Conservation (phyloP, 495 filamentous ascomycete genomes). For the Talaromyces adpressus region DNA sequence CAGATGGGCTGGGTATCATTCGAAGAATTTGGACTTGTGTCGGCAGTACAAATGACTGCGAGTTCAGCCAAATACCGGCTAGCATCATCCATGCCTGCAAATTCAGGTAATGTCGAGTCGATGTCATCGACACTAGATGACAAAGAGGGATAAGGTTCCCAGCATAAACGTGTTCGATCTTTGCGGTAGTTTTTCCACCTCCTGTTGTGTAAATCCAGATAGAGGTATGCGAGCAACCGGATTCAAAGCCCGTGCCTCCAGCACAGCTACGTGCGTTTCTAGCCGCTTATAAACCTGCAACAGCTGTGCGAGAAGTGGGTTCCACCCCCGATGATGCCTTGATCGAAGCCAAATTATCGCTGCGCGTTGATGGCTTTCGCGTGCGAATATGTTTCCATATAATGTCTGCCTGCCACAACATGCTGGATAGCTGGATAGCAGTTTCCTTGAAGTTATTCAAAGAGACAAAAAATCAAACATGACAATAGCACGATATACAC, state of each 20-base stretch:
- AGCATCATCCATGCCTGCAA: neutral
- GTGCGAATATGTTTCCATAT: neutral
- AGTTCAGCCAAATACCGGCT: neutral
- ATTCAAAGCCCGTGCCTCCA: neutral
- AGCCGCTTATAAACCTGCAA: neutral
- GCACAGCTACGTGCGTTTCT: slow-evolving; percentile 1
- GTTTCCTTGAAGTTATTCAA: slow-evolving; percentile 4
- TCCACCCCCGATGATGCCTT: neutral
- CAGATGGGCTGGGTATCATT: neutral
- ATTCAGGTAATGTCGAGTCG: neutral
- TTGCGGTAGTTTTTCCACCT: neutral
- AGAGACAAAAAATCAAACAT: slow-evolving; percentile 2
- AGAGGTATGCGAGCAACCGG: neutral
- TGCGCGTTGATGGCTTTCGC: neutral
- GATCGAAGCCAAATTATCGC: slow-evolving; percentile 1
- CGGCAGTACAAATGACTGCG: neutral
- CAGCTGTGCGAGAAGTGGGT: slow-evolving; percentile 5
- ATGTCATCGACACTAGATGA: neutral
- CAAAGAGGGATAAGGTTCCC: neutral
- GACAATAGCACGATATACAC: slow-evolving; percentile 2
- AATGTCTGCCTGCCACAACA: neutral
- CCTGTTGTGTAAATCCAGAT: neutral
- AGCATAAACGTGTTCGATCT: neutral
- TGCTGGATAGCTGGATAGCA: slow-evolving; percentile 5
- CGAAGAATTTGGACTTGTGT: neutral